Conservation (phyloP, 305 asterid genomes). For the Solanum hybrid region DNA sequence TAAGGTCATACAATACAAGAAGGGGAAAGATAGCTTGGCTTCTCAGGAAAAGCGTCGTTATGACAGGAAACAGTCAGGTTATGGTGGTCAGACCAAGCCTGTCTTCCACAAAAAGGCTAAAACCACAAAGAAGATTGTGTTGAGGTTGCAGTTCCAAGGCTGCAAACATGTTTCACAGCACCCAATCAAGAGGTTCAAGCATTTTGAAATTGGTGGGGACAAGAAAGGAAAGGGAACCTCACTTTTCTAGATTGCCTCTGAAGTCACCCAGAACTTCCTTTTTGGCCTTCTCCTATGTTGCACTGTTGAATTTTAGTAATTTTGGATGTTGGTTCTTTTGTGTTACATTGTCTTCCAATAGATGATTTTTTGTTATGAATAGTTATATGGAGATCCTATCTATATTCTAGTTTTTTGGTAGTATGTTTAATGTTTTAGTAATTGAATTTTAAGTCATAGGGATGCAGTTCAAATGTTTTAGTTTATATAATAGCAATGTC, state of each 20-base stretch:
- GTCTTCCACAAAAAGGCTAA: too few relatives aligned
- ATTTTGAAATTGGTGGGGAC: conserved; percentile 13
- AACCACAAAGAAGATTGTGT: too few relatives aligned
- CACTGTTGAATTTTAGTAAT: not conserved
- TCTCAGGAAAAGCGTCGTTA: too few relatives aligned
- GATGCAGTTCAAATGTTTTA: not conserved
- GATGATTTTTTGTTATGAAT: not conserved
- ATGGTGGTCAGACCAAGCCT: too few relatives aligned
- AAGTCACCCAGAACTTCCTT: not conserved
- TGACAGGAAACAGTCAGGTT: too few relatives aligned
- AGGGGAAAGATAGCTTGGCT: too few relatives aligned
- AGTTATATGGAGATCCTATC: not conserved
- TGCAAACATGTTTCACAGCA: too few relatives aligned
- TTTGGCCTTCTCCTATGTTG: not conserved
- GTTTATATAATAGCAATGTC: not conserved
- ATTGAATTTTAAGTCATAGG: not conserved
- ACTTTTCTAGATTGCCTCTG: conserved; percentile 1
- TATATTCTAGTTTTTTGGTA: not conserved
- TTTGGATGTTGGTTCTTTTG: not conserved
- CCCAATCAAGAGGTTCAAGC: not conserved
- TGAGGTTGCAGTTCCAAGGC: too few relatives aligned
- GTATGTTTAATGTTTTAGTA: not conserved
- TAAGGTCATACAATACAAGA: too few relatives aligned
- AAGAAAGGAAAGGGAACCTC: conserved; percentile 15
- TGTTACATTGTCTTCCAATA: not conserved